A percentile compares a stretch with the other conserved stretches of the same genome.
Evolutionary conservation across 768 basidiomycete species (phyloP).

Genomic region (Sutorius australiensis): DNA sequence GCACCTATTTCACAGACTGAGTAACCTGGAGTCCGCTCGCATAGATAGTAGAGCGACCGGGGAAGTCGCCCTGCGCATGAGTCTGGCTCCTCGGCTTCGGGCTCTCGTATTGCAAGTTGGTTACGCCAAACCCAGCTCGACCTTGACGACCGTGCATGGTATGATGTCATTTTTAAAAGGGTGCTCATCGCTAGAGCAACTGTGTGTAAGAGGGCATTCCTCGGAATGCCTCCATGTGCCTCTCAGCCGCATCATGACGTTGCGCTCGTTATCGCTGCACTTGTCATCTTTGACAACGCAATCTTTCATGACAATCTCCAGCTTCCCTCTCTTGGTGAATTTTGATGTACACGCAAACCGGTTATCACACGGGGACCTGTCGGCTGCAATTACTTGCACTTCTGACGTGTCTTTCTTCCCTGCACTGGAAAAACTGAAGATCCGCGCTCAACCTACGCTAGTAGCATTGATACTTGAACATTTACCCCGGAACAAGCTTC

Average conservation of each 20-base stretch:
- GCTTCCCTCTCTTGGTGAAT: conserved; percentile 36
- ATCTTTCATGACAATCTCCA: conserved; percentile 36
- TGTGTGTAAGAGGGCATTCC: conserved; percentile 40
- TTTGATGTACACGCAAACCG: conserved; percentile 44
- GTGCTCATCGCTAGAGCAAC: conserved; percentile 26
- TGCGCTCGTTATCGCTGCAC: conserved; percentile 39
- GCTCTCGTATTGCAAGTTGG: conserved; percentile 36
- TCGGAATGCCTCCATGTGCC: conserved; percentile 27
- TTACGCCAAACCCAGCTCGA: conserved; percentile 21
- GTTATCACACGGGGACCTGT: conserved; percentile 28
- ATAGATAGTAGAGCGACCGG: conserved; percentile 17
- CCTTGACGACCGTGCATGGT: conserved; percentile 17
- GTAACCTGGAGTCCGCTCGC: conserved; percentile 18
- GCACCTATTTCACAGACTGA: conserved; percentile 2
- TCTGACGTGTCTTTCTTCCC: conserved; percentile 28
- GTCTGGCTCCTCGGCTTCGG: conserved; percentile 33
- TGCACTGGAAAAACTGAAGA: conserved; percentile 36
- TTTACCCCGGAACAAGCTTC: conserved; percentile 33
- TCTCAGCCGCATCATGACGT: conserved; percentile 32
- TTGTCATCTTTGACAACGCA: conserved; percentile 38
- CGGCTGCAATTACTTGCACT: neutral
- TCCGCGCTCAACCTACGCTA: conserved; percentile 37
- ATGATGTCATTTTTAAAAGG: conserved; percentile 28
- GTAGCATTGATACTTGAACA: conserved; percentile 34
- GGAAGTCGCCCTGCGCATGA: conserved; percentile 19